Percentiles rank a stretch among this genome's conserved stretches.
Evolutionary conservation across 306 rosid species (phyloP).

Genomic region (Prosopis cineraria): DNA sequence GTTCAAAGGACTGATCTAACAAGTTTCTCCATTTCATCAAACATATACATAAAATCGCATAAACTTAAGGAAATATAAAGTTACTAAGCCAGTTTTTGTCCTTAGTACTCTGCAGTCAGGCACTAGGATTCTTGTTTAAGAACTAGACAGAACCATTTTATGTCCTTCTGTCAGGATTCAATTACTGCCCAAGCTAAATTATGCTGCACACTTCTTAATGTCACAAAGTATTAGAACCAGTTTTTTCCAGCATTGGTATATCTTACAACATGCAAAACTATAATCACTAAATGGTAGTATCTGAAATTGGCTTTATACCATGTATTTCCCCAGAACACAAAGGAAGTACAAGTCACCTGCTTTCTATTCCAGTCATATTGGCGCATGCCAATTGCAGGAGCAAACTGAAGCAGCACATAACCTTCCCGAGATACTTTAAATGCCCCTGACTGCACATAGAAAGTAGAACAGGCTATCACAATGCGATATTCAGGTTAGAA

Average conservation of each 20-base stretch:
- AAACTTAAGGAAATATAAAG: not conserved
- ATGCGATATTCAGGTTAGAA: no score
- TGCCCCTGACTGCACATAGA: constrained; percentile 74
- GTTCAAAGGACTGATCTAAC: not conserved
- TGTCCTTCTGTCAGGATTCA: not conserved
- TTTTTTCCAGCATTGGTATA: not conserved
- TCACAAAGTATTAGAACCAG: not conserved
- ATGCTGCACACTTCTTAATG: not conserved
- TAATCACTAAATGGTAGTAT: not conserved
- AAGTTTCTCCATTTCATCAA: constrained; percentile 7
- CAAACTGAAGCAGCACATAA: constrained; percentile 86
- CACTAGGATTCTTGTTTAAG: not conserved
- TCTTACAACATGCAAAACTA: constrained; percentile 1
- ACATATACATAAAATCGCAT: not conserved
- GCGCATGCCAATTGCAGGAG: constrained; percentile 77
- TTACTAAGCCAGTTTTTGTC: not conserved
- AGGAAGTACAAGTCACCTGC: constrained; percentile 59
- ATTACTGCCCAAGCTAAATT: not conserved
- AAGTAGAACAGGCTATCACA: constrained; percentile 9
- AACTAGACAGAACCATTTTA: not conserved
- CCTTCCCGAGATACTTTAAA: constrained; percentile 88
- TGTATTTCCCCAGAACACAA: not conserved
- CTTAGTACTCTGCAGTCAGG: not conserved
- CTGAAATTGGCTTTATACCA: not conserved
- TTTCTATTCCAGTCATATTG: constrained; percentile 87